phyloP scores from a whole-genome alignment of 495 filamentous ascomycete genomes.

The Bacidia gigantensis region DNA sequence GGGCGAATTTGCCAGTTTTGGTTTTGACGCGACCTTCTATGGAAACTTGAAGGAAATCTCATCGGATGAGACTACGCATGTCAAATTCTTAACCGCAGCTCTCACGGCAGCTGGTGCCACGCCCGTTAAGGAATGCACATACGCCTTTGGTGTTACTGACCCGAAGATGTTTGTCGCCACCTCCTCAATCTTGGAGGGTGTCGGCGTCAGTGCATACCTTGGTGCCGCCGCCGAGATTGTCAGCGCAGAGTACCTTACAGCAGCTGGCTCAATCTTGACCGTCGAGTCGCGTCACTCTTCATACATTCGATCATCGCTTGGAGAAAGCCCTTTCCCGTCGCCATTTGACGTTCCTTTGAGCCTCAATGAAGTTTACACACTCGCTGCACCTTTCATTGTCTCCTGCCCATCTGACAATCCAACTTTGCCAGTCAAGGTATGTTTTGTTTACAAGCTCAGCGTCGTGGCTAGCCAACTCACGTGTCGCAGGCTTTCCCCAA shows the following conservation, averaged over 20 bases:
- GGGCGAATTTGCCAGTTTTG: slow-evolving; percentile 36
- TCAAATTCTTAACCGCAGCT: slow-evolving; percentile 39
- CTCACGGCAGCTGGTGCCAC: slow-evolving; percentile 33
- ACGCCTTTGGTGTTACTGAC: slow-evolving; percentile 40
- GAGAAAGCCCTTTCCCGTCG: slow-evolving; percentile 37
- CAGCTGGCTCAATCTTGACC: slow-evolving; percentile 47
- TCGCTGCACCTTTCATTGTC: slow-evolving; percentile 45
- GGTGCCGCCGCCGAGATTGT: slow-evolving; percentile 46
- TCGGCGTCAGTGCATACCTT: slow-evolving; percentile 45
- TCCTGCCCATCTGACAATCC: slow-evolving; percentile 42
- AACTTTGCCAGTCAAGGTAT: slow-evolving; percentile 37
- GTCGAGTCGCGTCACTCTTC: slow-evolving; percentile 48
- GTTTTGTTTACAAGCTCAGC: neutral
- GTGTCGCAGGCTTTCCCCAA: slow-evolving; percentile 33
- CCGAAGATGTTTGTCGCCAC: slow-evolving; percentile 34
- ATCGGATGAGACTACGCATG: slow-evolving; percentile 43
- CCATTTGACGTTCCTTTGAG: slow-evolving; percentile 44
- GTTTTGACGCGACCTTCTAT: slow-evolving; percentile 37
- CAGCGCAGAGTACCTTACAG: slow-evolving; percentile 39
- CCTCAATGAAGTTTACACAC: slow-evolving; percentile 45
- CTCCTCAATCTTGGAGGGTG: slow-evolving; percentile 42
- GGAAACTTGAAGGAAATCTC: slow-evolving; percentile 32
- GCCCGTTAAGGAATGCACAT: slow-evolving; percentile 41
- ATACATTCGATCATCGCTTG: slow-evolving; percentile 38
- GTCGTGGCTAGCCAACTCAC: neutral